phyloP scores from a whole-genome alignment of 208 protist species.

The Porcisia hertigi region DNA sequence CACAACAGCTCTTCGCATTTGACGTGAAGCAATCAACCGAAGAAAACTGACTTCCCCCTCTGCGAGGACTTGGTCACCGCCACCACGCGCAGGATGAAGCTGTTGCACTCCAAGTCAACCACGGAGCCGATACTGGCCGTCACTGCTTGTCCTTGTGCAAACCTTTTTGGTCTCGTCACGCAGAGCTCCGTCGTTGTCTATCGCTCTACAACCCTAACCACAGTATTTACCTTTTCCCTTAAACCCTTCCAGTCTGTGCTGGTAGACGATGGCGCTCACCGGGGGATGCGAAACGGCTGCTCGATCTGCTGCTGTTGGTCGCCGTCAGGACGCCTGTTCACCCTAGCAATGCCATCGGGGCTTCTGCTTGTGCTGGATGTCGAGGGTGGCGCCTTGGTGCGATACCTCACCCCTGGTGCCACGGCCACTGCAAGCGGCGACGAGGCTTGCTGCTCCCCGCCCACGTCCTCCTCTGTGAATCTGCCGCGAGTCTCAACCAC shows the following conservation, averaged over 20 bases:
- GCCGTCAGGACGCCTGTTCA: constrained; percentile 70
- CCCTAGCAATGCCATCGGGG: constrained; percentile 50
- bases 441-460: background rate
- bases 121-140: constrained; percentile 70
- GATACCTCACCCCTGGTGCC: constrained; percentile 41
- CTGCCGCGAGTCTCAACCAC: constrained; percentile 21
- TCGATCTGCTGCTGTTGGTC: constrained; percentile 54
- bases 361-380: constrained; percentile 68
- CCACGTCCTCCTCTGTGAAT: background rate
- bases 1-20: background rate
- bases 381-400: constrained; percentile 61
- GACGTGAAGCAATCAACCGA: background rate
- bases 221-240: constrained; percentile 58
- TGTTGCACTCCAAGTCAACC: constrained; percentile 68
- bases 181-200: constrained; percentile 54
- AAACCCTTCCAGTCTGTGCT: constrained; percentile 11
- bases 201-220: constrained; percentile 77
- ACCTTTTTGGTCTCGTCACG: constrained; percentile 79
- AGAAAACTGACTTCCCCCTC: background rate
- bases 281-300: background rate
- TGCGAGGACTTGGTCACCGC: background rate
- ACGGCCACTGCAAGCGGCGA: background rate
- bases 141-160: constrained; percentile 75
- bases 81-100: constrained; percentile 46
- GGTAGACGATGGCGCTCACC: background rate